These are phyloP conservation scores for Leucosporidium yakuticum DNA, from an alignment of 768 basidiomycete genomes.

Conservation along the genomic window DNA sequence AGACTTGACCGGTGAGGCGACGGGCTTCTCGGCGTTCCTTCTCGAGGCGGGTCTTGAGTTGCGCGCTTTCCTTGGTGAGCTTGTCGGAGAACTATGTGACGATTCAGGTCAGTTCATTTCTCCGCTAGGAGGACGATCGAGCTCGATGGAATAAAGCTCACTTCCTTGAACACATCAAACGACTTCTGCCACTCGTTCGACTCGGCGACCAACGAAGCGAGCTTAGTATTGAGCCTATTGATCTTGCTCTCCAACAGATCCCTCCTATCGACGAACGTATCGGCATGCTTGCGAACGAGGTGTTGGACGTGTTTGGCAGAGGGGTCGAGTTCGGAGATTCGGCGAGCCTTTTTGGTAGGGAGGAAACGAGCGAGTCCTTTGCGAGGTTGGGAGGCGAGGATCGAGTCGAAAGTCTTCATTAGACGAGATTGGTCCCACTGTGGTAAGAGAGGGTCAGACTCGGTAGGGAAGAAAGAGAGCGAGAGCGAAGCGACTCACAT, in stretches of 20 bases:
- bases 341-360: constrained; percentile 6
- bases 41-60: constrained; percentile 21
- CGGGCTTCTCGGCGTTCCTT: constrained; percentile 17
- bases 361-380: constrained; percentile 16
- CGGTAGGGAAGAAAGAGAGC: neutral
- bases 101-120: neutral
- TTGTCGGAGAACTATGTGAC: constrained; percentile 10
- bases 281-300: constrained; percentile 50
- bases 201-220: constrained; percentile 13
- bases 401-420: constrained; percentile 13
- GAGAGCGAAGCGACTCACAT: constrained; percentile 3
- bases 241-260: constrained; percentile 44
- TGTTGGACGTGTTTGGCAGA: constrained; percentile 10
- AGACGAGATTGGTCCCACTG: constrained; percentile 27
- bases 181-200: constrained; percentile 12
- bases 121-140: too few relatives aligned
- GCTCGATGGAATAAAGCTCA: too few relatives aligned
- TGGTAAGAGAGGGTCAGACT: neutral
- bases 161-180: constrained; percentile 15
- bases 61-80: constrained; percentile 5
- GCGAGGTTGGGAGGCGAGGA: constrained; percentile 2
- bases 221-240: constrained; percentile 11
- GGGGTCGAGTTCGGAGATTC: neutral
- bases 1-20: constrained; percentile 5
- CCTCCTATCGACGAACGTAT: constrained; percentile 92